Percentiles rank a stretch among this genome's conserved stretches.
Evolutionary conservation across 1,139 yeast species (phyloP).

Genomic region (Candida glucosophila): DNA sequence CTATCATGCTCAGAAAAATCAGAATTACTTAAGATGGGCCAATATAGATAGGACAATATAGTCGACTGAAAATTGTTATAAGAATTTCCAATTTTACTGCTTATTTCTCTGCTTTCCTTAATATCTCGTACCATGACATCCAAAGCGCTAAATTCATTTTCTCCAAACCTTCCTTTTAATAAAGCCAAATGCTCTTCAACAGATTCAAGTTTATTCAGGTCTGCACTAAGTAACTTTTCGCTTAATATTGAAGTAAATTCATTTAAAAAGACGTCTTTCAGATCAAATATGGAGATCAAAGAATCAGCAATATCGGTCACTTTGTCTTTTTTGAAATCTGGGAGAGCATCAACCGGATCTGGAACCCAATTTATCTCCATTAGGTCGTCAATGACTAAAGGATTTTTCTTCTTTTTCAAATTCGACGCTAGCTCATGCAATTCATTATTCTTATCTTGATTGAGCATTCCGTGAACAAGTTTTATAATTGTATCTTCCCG

Average conservation of each 20-base stretch:
- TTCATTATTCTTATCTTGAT: slow-evolving; percentile 31
- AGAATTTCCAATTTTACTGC: slow-evolving; percentile 15
- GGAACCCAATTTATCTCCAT: slow-evolving; percentile 68
- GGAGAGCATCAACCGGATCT: slow-evolving; percentile 87
- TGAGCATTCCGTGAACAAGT: slow-evolving; percentile 65
- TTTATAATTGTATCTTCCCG: slow-evolving; percentile 67
- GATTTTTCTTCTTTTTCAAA: slow-evolving; percentile 20
- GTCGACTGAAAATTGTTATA: slow-evolving; percentile 25
- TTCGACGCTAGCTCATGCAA: slow-evolving; percentile 47
- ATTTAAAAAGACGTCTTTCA: slow-evolving; percentile 62
- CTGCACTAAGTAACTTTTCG: slow-evolving; percentile 42
- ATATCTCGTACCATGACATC: slow-evolving; percentile 86
- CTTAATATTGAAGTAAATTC: slow-evolving; percentile 69
- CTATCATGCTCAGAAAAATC: slow-evolving; percentile 15
- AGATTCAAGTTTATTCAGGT: slow-evolving; percentile 36
- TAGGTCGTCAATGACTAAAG: slow-evolving; percentile 21
- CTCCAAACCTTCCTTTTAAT: slow-evolving; percentile 61
- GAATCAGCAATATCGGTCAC: slow-evolving; percentile 66
- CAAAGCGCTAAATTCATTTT: slow-evolving; percentile 52
- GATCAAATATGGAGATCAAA: slow-evolving; percentile 67
- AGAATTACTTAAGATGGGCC: slow-evolving; percentile 53
- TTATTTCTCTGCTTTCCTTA: slow-evolving; percentile 38
- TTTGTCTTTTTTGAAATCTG: slow-evolving; percentile 66
- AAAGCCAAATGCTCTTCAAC: slow-evolving; percentile 38
- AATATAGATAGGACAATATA: slow-evolving; percentile 36